phyloP scores from a whole-genome alignment of 2,329 filamentous ascomycete genomes.

The Coleophoma eucalyptorum region DNA sequence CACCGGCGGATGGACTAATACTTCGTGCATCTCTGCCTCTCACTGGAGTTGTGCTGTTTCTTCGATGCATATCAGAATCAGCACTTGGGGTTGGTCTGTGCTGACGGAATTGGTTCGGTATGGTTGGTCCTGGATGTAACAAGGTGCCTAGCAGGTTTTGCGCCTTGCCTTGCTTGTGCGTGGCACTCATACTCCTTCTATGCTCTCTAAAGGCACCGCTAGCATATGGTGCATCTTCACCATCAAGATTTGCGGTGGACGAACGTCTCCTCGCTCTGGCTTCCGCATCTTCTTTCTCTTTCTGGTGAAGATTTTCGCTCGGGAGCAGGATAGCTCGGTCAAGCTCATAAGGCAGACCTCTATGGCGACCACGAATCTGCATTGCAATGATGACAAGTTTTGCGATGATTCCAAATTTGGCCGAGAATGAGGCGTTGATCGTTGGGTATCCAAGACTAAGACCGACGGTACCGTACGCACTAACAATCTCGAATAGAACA shows the following conservation, averaged over 20 bases:
- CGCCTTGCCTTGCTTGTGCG: constrained; percentile 1
- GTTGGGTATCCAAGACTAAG: constrained; percentile 78
- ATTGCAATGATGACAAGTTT: constrained; percentile 67
- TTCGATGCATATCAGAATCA: neutral
- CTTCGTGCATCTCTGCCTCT: neutral
- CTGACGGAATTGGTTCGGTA: constrained; percentile 15
- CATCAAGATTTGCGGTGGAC: constrained; percentile 1
- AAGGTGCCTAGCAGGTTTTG: constrained; percentile 22
- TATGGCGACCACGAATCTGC: constrained; percentile 66
- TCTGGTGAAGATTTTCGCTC: constrained; percentile 57
- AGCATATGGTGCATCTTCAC: neutral
- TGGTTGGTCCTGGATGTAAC: constrained; percentile 26
- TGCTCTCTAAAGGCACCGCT: constrained; percentile 4
- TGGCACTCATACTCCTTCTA: constrained; percentile 7
- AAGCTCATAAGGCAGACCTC: constrained; percentile 64
- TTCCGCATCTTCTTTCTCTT: constrained; percentile 45
- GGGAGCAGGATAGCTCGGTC: constrained; percentile 69
- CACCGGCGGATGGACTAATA: neutral
- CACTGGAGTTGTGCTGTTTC: neutral
- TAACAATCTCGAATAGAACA: constrained; percentile 80
- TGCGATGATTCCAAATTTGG: constrained; percentile 65
- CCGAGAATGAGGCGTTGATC: constrained; percentile 76
- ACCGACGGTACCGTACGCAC: constrained; percentile 91
- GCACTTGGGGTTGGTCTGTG: neutral
- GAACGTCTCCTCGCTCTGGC: constrained; percentile 2